Evolutionary conservation across 306 rosid genomes (phyloP).

Genomic region (Morella rubra): DNA sequence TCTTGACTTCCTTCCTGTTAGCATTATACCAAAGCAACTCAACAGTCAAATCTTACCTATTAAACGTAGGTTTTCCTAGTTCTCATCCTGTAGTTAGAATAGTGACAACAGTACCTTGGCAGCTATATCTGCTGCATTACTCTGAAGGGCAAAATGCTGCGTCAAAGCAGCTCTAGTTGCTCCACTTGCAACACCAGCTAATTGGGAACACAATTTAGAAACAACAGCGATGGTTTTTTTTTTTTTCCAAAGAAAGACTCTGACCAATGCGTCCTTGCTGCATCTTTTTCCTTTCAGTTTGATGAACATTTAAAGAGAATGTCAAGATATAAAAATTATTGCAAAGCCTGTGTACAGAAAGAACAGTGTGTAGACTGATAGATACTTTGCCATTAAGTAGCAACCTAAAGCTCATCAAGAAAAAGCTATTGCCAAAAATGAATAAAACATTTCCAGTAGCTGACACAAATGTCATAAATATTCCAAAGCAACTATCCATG

Average conservation of each 20-base stretch:
- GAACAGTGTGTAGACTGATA: conserved; percentile 46
- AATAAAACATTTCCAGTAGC: conserved; percentile 1
- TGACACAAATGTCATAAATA: too few relatives aligned
- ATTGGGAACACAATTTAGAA: conserved; percentile 31
- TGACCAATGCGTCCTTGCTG: background rate
- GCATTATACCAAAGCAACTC: conserved; percentile 16
- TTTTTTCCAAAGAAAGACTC: conserved; percentile 28
- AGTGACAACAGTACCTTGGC: conserved; percentile 45
- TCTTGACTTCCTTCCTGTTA: conserved; percentile 69
- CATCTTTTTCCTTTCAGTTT: background rate
- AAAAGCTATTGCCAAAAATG: conserved; percentile 16
- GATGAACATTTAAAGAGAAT: background rate
- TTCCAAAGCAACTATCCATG: background rate
- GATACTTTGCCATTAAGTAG: conserved; percentile 54
- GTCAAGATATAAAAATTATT: background rate
- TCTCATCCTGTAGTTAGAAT: conserved; percentile 11
- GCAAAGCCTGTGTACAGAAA: background rate
- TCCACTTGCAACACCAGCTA: conserved; percentile 99
- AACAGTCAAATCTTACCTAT: conserved; percentile 14
- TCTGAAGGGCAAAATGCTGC: conserved; percentile 89
- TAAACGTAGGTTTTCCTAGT: background rate
- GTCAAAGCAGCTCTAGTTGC: conserved; percentile 99
- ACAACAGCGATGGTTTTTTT: background rate
- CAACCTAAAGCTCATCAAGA: conserved; percentile 11
- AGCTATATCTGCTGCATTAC: conserved; percentile 66